Evolutionary conservation across 2,329 filamentous ascomycete species (phyloP), one percentile per base, ranked within the genome.

Genomic region (Colletotrichum lentis): DNA sequence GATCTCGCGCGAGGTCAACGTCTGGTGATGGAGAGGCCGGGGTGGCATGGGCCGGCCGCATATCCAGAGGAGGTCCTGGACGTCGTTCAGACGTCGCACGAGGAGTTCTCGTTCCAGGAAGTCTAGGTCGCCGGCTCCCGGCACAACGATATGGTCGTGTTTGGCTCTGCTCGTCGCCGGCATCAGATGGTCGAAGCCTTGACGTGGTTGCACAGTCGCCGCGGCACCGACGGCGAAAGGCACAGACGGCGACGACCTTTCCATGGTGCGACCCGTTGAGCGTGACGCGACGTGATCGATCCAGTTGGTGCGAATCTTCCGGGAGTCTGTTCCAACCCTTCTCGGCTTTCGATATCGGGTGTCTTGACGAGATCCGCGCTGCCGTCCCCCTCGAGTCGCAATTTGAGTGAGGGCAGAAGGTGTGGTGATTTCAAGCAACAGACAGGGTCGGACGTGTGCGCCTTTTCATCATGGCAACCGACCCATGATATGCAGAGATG

Each of bases 71-170:
- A 72, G 72, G 35, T 55, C 49, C 24, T 71, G 53, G 46, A 74
- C 50, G 22, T 69, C 61, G 50, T 77, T 75, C 37, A 79, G 70
- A 44, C 70, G 74, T n/a, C 68, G 64, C 54, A 79, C 75, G 27
- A 73, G 69, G n/a, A 79, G 73, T 60, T 79, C 77, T 22, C 61
- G 61, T 8, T 69, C 60, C 3, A 78, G 69, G 49, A 78, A 78
- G 0, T 64, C 60, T 11, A 58, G 12, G 35, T 67, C 55, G 39
- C 46, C 49, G 59, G 55, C 53, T 47, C 37, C 49, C 39, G 76
- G 76, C 43, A 72, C 63, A 16, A 72, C 55, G 54, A 78, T 75
- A 43, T 77, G 69, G 46, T 79, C 77, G 18, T 63, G 24, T 37
- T 69, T 70, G 18, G 73, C 73, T 55, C 77, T 76, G 67, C 70